Base-by-base conservation (phyloP, 1,284 basidiomycete genomes). In the Cystobasidium pallidum region DNA sequence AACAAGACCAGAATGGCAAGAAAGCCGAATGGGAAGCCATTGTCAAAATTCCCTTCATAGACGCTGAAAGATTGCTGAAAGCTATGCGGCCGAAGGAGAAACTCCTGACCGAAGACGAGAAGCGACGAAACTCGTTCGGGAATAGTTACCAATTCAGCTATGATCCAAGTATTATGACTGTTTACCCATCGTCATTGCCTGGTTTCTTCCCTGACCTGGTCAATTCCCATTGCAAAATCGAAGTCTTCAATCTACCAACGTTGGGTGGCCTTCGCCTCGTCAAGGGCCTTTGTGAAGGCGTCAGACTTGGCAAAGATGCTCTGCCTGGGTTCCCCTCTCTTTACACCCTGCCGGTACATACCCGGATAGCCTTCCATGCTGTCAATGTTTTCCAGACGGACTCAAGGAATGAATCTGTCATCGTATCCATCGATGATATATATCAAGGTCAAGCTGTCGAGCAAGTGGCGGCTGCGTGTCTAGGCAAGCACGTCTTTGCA, bases 1-100 rank as follows among this genome's bases (percentile, higher is more conserved):
- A 92, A 76, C 88, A 88, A 75, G 96, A 99, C 82, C 83, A 97
- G 79, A 99, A 99, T 78, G 96, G 96, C 61, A 99, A 99, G 86
- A 99, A 95, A 81, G 88, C 90, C 78, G 94, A 97, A 41, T 99
- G 96, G 96, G 96, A 99, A 81, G 95, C 95, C 0, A 88, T 99
- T 73, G 93, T 99, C 73, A 98, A 99, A 83, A 98, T 99, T 77
- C 96, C 96, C 0, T 99, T 99, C 82, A 99, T 99, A 75, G 89
- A 97, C 61, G 88, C 96, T 81, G 79, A 84, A 19, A 85, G 92
- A 61, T 82, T 99, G 19, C 82, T 97, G 34, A 84, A 84, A 26
- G 91, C 93, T 0, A 95, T 97, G 94, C 81, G 83, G 45, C 81
- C 91, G 91, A 88, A 72, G 86, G 90, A 94, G 76, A 86, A 89